phyloP scores from a whole-genome alignment of 2,329 filamentous ascomycete genomes.

The Microsporum audouinii region DNA sequence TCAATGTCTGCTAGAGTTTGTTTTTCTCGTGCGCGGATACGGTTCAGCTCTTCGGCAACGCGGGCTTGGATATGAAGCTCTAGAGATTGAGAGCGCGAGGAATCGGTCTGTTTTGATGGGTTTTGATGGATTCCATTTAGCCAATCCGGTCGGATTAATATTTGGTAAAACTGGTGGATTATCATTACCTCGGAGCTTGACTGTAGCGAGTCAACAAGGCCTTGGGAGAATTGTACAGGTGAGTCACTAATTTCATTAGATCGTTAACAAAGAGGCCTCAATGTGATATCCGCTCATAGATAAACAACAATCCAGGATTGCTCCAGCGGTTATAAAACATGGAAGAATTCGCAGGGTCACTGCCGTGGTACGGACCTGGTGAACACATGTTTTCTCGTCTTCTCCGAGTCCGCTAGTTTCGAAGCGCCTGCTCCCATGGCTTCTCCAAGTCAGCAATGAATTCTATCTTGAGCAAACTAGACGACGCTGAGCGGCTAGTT shows the following conservation, averaged over 20 bases:
- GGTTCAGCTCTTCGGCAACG: slow-evolving; percentile 73
- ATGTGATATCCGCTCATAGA: neutral
- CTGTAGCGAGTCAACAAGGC: slow-evolving; percentile 72
- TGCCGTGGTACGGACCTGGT: slow-evolving; percentile 39
- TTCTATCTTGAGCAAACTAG: neutral
- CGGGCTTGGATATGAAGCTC: slow-evolving; percentile 84
- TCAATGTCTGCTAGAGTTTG: slow-evolving; percentile 58
- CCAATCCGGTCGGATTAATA: slow-evolving; percentile 5
- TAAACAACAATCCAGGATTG: neutral
- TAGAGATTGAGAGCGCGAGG: slow-evolving; percentile 67
- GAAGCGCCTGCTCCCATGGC: slow-evolving; percentile 52
- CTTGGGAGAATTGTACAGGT: slow-evolving; percentile 63
- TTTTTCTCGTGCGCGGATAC: slow-evolving; percentile 59
- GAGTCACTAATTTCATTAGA: slow-evolving; percentile 40
- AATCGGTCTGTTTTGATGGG: slow-evolving; percentile 58
- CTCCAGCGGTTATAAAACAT: no score
- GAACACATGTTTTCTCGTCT: slow-evolving; percentile 48
- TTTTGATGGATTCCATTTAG: neutral
- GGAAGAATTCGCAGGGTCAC: neutral
- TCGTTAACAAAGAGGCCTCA: slow-evolving; percentile 3
- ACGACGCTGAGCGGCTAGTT: neutral
- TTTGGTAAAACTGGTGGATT: neutral
- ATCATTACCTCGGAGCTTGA: slow-evolving; percentile 63
- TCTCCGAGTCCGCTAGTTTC: slow-evolving; percentile 42
- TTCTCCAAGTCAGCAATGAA: neutral